Base-by-base conservation (phyloP, 2,329 filamentous ascomycete genomes). In the Nothopassalora personata region DNA sequence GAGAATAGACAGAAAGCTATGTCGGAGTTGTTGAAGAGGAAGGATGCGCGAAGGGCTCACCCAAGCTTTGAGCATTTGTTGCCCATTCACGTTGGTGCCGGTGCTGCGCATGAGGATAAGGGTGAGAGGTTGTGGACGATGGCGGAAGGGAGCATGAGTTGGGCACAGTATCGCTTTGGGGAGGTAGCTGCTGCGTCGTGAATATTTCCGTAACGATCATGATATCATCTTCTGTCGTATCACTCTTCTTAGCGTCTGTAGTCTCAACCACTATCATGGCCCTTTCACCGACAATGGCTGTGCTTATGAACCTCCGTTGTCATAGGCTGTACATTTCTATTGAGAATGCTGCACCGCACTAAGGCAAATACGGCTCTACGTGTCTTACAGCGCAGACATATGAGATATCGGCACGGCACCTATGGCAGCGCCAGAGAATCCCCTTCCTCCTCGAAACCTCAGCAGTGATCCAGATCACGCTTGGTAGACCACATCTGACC, bases 1-100 rank as follows among this genome's bases (percentile, higher is more conserved):
- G 66, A 70, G 36, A 57, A 63, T 7, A 66, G 73, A 49, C 66
- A 71, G 55, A 62, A 66, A 47, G 71, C 68, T 8, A 74, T 76
- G 72, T 61, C 63, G n/a, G 68, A 63, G 10, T 60, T 76, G 61
- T 54, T 76, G 54, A 68, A 68, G 54, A 63, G 70, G 51, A 62
- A 62, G n/a, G 83, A 86, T 76, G 82, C 83, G 1, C 79, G 81
- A 60, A 76, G 81, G 67, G 84, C 85, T 9, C 85, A 88, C 75
- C 85, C 85, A n/a, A 79, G 74, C 2, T 81, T 85, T 63, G 85
- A 87, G 34, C 56, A 61, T 60, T 70, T 87, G 49, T 68, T 86
- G 58, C 85, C 85, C 0, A 77, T 87, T 19, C 76, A 85, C 68
- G 75, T 87, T 48, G 72, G 65, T 27, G 71, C 71, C 8, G 72